These are phyloP conservation scores for Tylopilus balloui DNA, from an alignment of 768 basidiomycete genomes.

Conservation along the genomic window DNA sequence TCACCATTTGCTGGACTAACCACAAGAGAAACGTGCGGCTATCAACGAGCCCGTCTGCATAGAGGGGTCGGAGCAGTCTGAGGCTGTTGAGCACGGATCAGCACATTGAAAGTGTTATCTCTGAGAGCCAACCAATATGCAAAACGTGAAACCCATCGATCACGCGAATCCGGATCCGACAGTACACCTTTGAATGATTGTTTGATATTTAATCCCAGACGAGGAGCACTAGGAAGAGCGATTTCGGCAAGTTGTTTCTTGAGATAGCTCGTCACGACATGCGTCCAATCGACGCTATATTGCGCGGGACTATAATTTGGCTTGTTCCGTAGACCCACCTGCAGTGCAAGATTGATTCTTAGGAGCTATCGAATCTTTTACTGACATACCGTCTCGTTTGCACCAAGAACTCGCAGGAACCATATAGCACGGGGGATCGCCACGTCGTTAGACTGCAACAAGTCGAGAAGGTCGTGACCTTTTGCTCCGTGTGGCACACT, in stretches of 20 bases:
- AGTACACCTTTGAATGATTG: slow-evolving; percentile 80
- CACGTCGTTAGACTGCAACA: slow-evolving; percentile 71
- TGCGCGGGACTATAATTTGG: slow-evolving; percentile 77
- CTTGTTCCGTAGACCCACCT: slow-evolving; percentile 75
- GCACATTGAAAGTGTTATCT: background rate
- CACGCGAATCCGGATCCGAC: slow-evolving; percentile 63
- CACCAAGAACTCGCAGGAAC: slow-evolving; percentile 84
- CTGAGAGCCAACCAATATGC: slow-evolving; percentile 57
- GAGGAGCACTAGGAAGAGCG: slow-evolving; percentile 71
- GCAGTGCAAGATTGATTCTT: slow-evolving; percentile 1
- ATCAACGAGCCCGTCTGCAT: slow-evolving; percentile 77
- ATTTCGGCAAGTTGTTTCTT: slow-evolving; percentile 82
- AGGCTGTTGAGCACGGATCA: slow-evolving; percentile 42
- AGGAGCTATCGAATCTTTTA: background rate
- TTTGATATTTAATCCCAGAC: slow-evolving; percentile 74
- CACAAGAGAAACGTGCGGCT: slow-evolving; percentile 71
- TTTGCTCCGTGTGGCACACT: slow-evolving; percentile 85
- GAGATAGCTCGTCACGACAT: slow-evolving; percentile 72
- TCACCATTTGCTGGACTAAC: slow-evolving; percentile 73
- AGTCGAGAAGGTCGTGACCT: slow-evolving; percentile 77
- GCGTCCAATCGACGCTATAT: slow-evolving; percentile 84
- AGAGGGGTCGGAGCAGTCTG: slow-evolving; percentile 68
- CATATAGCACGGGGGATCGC: slow-evolving; percentile 80
- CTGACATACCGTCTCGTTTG: slow-evolving; percentile 68
- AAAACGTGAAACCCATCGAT: slow-evolving; percentile 76